A percentile compares a stretch with the other conserved stretches of the same genome.
Conservation (phyloP, 805 yeast genomes). For the Teunomyces panamensis region DNA sequence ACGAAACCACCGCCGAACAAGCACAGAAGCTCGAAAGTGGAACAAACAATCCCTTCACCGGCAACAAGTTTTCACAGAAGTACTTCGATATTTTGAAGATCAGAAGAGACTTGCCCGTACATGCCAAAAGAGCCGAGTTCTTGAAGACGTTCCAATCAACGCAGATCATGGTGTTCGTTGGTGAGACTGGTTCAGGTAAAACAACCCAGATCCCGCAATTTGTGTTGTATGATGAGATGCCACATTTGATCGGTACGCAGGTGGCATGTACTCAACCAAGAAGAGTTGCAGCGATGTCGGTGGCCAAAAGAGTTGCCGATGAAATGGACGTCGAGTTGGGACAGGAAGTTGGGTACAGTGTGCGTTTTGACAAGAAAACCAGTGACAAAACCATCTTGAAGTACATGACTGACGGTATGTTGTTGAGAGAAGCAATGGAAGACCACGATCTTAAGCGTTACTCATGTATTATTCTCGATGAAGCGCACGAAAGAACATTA, state of each 20-base stretch:
- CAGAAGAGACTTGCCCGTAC: constrained; percentile 89
- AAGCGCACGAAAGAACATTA: constrained; percentile 96
- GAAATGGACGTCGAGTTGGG: constrained; percentile 95
- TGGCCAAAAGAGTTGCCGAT: constrained; percentile 94
- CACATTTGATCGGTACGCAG: constrained; percentile 76
- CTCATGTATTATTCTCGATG: constrained; percentile 91
- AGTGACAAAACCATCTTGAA: constrained; percentile 76
- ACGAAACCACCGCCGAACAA: constrained; percentile 61
- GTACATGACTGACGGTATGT: constrained; percentile 99
- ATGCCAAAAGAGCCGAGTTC: constrained; percentile 88
- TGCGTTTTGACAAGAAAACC: constrained; percentile 91
- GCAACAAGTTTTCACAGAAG: constrained; percentile 53
- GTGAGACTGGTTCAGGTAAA: constrained; percentile 99
- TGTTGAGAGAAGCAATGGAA: constrained; percentile 94
- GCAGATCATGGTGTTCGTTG: constrained; percentile 96
- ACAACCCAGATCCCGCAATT: constrained; percentile 98
- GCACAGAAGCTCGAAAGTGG: constrained; percentile 61
- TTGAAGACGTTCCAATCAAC: constrained; percentile 76
- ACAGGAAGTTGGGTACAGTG: constrained; percentile 91
- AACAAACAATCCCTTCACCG: constrained; percentile 75
- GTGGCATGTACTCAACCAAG: constrained; percentile 97
- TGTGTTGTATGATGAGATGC: constrained; percentile 88
- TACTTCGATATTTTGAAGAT: constrained; percentile 75
- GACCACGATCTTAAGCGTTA: constrained; percentile 80
- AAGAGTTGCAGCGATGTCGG: constrained; percentile 98